A percentile compares a stretch with the other conserved stretches of the same genome.
Evolutionary conservation across 2,329 filamentous ascomycete genomes (phyloP).

Genomic region (Fusarium concolor): DNA sequence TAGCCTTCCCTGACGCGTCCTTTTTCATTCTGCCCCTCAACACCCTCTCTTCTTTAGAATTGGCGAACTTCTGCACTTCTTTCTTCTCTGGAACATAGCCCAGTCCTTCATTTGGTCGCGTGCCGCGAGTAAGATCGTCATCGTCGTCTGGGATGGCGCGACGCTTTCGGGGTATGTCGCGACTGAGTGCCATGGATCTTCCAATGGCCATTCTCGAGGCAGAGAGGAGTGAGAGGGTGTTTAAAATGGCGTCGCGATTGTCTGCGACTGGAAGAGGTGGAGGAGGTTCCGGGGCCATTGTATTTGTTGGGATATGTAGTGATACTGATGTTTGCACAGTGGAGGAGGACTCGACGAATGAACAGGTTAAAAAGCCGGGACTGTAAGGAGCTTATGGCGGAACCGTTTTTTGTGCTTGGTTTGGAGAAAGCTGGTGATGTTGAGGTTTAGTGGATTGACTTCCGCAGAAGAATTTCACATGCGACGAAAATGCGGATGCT

Average conservation of each 20-base stretch:
- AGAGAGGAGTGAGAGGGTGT: constrained; percentile 57
- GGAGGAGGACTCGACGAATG: neutral
- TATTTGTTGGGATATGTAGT: neutral
- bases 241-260: constrained; percentile 55
- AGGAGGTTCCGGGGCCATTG: constrained; percentile 41
- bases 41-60: constrained; percentile 46
- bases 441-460: constrained; percentile 32
- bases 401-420: neutral
- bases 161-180: constrained; percentile 23
- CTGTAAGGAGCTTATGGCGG: neutral
- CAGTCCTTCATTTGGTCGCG: constrained; percentile 55
- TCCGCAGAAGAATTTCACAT: constrained; percentile 44
- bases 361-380: too few relatives aligned
- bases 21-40: constrained; percentile 50
- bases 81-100: constrained; percentile 52
- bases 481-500: constrained; percentile 23
- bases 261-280: constrained; percentile 52
- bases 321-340: neutral
- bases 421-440: constrained; percentile 18
- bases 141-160: constrained; percentile 33
- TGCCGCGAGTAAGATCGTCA: constrained; percentile 42
- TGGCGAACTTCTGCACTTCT: constrained; percentile 38
- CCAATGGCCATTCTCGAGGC: constrained; percentile 52
- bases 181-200: constrained; percentile 46
- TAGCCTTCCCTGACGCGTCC: constrained; percentile 25